These are phyloP conservation scores for Globisporangium sylvaticum DNA, from an alignment of 352 stramenopile species.

Conservation along the genomic window DNA sequence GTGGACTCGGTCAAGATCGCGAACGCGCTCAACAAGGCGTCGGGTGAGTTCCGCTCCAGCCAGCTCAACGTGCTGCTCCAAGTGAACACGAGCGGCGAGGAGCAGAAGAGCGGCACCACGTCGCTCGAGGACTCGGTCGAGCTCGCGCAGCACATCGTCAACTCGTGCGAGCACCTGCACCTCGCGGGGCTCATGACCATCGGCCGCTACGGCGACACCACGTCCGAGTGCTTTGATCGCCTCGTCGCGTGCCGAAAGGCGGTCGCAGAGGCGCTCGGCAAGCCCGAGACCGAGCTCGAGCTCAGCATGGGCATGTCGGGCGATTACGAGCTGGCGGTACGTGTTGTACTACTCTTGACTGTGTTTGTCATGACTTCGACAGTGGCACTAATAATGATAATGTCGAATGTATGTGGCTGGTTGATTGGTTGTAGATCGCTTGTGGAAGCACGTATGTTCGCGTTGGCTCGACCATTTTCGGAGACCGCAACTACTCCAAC, in stretches of 20 bases:
- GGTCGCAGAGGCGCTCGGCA: slow-evolving; percentile 63
- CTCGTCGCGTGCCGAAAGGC: slow-evolving; percentile 69
- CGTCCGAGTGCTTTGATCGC: slow-evolving; percentile 89
- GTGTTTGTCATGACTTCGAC: background rate
- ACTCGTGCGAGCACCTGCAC: slow-evolving; percentile 89
- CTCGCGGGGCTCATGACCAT: slow-evolving; percentile 99
- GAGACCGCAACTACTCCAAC: slow-evolving; percentile 88
- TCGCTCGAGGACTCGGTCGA: slow-evolving; percentile 69
- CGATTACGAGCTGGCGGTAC: slow-evolving; percentile 94
- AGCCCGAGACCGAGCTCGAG: slow-evolving; percentile 72
- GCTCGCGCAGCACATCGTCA: slow-evolving; percentile 85
- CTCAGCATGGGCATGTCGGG: slow-evolving; percentile 99
- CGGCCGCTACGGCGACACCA: slow-evolving; percentile 91
- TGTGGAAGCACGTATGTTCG: slow-evolving; percentile 95
- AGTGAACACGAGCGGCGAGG: slow-evolving; percentile 98
- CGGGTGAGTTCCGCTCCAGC: slow-evolving; percentile 49
- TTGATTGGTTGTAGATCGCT: slow-evolving; percentile 69
- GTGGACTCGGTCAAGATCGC: slow-evolving; percentile 96
- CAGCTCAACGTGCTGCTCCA: slow-evolving; percentile 95
- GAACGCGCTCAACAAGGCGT: slow-evolving; percentile 92
- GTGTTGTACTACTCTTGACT: slow-evolving; percentile 5
- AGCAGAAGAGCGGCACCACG: slow-evolving; percentile 95
- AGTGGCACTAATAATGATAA: background rate
- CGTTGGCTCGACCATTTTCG: slow-evolving; percentile 98
- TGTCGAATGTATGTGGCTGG: background rate